Evolutionary conservation across 2,329 filamentous ascomycete genomes (phyloP).

Genomic region (Epichloe brachyelytri): DNA sequence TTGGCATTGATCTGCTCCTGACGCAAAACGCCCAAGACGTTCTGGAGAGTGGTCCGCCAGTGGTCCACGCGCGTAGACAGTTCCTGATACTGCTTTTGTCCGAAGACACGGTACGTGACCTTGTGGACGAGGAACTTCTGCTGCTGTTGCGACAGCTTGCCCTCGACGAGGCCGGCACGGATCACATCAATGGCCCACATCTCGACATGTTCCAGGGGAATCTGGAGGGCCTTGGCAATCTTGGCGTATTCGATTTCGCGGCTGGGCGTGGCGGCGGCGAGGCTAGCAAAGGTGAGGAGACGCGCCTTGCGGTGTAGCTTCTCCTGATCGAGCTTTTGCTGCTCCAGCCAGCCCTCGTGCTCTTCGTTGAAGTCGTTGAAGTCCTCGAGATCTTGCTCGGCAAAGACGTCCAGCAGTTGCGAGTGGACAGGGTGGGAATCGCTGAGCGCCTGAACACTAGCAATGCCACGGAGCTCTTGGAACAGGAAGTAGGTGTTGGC

Average conservation of each 20-base stretch:
- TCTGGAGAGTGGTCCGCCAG: slow-evolving; percentile 72
- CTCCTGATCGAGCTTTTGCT: slow-evolving; percentile 57
- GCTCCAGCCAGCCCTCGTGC: slow-evolving; percentile 73
- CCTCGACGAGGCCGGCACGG: slow-evolving; percentile 87
- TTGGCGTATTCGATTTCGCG: slow-evolving; percentile 79
- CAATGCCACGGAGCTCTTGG: slow-evolving; percentile 68
- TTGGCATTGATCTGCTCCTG: slow-evolving; percentile 71
- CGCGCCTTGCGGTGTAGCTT: slow-evolving; percentile 90
- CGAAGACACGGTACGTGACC: slow-evolving; percentile 91
- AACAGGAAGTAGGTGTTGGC: slow-evolving; percentile 52
- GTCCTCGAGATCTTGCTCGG: slow-evolving; percentile 85
- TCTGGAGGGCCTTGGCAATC: slow-evolving; percentile 75
- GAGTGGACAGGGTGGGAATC: slow-evolving; percentile 76
- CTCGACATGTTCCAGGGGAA: slow-evolving; percentile 76
- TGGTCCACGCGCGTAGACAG: slow-evolving; percentile 81
- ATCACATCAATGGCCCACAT: slow-evolving; percentile 99
- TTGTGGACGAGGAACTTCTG: slow-evolving; percentile 91
- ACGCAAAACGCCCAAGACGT: slow-evolving; percentile 66
- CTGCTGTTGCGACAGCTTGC: slow-evolving; percentile 87
- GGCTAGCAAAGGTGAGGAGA: slow-evolving; percentile 79
- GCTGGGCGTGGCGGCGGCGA: slow-evolving; percentile 71
- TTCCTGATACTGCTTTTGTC: slow-evolving; percentile 96
- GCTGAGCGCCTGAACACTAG: slow-evolving; percentile 74
- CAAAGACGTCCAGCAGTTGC: slow-evolving; percentile 90
- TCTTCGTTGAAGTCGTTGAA: slow-evolving; percentile 93